Base-by-base conservation (phyloP, 2,329 filamentous ascomycete species). In the Alternaria atra region DNA sequence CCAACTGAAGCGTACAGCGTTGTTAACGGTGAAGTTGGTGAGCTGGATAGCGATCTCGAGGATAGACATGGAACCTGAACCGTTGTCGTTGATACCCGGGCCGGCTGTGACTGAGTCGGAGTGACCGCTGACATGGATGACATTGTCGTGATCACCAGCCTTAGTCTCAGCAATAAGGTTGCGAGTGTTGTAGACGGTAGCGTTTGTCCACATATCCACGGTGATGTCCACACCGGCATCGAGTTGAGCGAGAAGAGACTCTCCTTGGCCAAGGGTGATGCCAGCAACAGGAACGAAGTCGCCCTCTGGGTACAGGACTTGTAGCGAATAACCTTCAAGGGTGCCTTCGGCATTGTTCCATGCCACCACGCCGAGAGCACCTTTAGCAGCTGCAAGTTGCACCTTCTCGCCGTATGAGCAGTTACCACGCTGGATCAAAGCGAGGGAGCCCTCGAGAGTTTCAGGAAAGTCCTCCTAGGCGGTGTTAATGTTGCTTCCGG, bases 1-100 rank as follows among this genome's bases (percentile, higher is more conserved):
- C 82, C 86, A 90, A 15, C 79, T 81, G 32, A 93, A 92, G 75
- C 90, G 90, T 13, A 85, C 85, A 2, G 73, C 73, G 44, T 94
- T 91, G 65, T 87, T 91, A 35, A 91, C 88, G 52, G 89, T 86
- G 82, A 91, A 94, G 52, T 92, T 84, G 84, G 87, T 66, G 83
- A 94, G 61, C 82, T 84, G 83, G 27, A 84, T 83, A 9, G 88
- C 88, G 30, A 88, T 81, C 53, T 87, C 86, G 8, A 90, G 81
- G 52, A 89, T 81, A 25, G 83, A 84, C 63, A 88, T 84, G 34
- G 85, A 87, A 56, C 91, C 91, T 3, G 88, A 89, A 47, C 91
- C 91, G 70, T 93, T 90, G 68, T 93, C 91, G 76, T 93, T 93
- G 83, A 93, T 92, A 20, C 91, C 91, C 2, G 88, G 87, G 0